Evolutionary conservation across 2,329 filamentous ascomycete species (phyloP), one percentile per base, ranked within the genome.

Genomic region (Hyphodiscus sp.): DNA sequence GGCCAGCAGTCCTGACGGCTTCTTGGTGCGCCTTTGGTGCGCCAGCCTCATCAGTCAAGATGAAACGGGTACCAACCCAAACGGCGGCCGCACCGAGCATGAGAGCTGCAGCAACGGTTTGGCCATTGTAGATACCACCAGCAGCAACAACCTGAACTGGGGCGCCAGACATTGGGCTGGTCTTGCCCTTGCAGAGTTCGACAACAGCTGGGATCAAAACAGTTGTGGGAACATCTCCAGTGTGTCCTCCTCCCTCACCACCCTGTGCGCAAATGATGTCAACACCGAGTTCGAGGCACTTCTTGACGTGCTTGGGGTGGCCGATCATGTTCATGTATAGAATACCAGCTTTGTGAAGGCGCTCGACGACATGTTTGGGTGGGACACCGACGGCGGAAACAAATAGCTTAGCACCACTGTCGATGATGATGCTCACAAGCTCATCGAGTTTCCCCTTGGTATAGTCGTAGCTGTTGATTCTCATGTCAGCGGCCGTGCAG

Each of bases 251-350:
- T 60, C 94, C 94, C 77, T 99, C 94, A 65, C 94, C 92, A 70
- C 94, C 94, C 77, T 99, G 94, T 50, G 94, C 94, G 77, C 92
- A 97, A 76, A 99, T 97, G 67, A 99, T 87, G 74, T 99, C 94
- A 64, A 85, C 89, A 61, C 91, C 94, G 55, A 91, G 81, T 49
- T 92, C 90, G 58, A 99, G 80, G 73, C 90, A 95, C 81, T 97
- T 99, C 75, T 90, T 82, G 60, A 96, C 92, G 76, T 99, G 94
- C 85, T 99, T 99, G 69, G 94, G 92, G 80, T 99, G 94, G 63
- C 94, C 94, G 70, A 99, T 91, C 94, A 99, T 99, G 85, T 99
- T 99, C 94, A 97, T 97, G 81, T 95, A 96, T 63, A 95, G 80
- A 63, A 99, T 82, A 63, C 91, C 91, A 67, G 83, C 76, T 68